A percentile compares a stretch with the other conserved stretches of the same genome.
Evolutionary conservation across 345 rosid species (phyloP).

Genomic region (Ailanthus altissimus): DNA sequence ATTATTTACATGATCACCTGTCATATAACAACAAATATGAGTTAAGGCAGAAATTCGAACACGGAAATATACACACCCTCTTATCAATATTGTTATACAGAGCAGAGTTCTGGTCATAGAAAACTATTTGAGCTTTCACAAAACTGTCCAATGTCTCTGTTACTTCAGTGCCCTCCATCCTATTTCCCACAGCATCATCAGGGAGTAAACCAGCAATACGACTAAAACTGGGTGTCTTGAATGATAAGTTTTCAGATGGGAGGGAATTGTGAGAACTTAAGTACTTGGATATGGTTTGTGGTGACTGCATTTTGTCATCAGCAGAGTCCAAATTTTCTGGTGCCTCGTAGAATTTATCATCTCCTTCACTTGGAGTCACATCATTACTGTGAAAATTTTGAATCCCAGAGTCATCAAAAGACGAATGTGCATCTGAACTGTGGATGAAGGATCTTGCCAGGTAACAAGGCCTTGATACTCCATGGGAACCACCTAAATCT

Average conservation of each 20-base stretch:
- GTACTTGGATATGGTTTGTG: constrained; percentile 26
- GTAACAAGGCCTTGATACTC: constrained; percentile 56
- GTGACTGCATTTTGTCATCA: constrained; percentile 39
- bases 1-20: constrained; percentile 17
- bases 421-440: constrained; percentile 46
- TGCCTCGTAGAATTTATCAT: constrained; percentile 89
- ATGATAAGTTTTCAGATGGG: constrained; percentile 30
- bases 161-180: constrained; percentile 42
- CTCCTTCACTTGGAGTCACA: constrained; percentile 67
- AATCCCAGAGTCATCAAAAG: constrained; percentile 41
- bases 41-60: constrained; percentile 11
- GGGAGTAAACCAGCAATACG: constrained; percentile 81
- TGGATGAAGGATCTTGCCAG: constrained; percentile 85
- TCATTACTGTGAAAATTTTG: constrained; percentile 40
- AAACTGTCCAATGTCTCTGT: constrained; percentile 70
- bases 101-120: constrained; percentile 73
- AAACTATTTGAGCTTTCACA: constrained; percentile 87
- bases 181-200: constrained; percentile 35
- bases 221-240: constrained; percentile 74
- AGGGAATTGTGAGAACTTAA: constrained; percentile 26
- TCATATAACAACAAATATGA: background rate
- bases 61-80: constrained; percentile 48
- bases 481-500: constrained; percentile 69
- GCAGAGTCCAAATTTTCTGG: constrained; percentile 68
- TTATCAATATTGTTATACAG: constrained; percentile 70